Conservation (phyloP, 371 early-diverging fungal species). For the Mucor circinelloides region DNA sequence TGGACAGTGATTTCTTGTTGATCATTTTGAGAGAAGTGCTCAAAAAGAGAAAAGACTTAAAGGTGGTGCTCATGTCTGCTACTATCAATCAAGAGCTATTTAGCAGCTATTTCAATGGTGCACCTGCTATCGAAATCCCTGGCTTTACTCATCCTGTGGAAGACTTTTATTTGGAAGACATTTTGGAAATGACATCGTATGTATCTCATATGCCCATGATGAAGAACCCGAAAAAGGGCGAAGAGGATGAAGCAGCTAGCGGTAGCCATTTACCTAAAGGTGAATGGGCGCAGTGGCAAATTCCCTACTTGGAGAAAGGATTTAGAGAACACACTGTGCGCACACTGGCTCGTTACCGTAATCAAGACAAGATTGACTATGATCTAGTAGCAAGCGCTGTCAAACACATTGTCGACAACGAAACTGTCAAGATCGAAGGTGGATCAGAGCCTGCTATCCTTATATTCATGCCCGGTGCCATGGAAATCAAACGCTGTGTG, state of each 20-base stretch:
- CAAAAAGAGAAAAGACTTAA: slow-evolving; percentile 50
- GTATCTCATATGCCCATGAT: slow-evolving; percentile 41
- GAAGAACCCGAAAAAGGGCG: slow-evolving; percentile 31
- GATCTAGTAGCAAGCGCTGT: slow-evolving; percentile 65
- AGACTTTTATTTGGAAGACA: slow-evolving; percentile 67
- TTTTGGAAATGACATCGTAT: slow-evolving; percentile 51
- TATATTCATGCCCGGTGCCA: slow-evolving; percentile 78
- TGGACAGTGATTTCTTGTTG: slow-evolving; percentile 66
- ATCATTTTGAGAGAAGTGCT: slow-evolving; percentile 61
- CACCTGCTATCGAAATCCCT: slow-evolving; percentile 75
- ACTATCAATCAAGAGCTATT: slow-evolving; percentile 71
- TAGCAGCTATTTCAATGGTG: slow-evolving; percentile 60
- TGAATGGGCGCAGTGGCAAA: slow-evolving; percentile 49
- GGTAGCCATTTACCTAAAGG: slow-evolving; percentile 1
- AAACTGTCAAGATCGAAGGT: slow-evolving; percentile 35
- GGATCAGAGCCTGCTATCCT: slow-evolving; percentile 59
- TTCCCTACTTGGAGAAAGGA: slow-evolving; percentile 47
- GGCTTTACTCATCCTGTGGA: slow-evolving; percentile 83
- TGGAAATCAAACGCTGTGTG: slow-evolving; percentile 75
- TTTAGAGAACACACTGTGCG: slow-evolving; percentile 51
- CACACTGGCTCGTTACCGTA: slow-evolving; percentile 43
- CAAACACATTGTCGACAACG: slow-evolving; percentile 58
- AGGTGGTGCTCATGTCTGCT: slow-evolving; percentile 82
- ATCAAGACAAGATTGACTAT: slow-evolving; percentile 68
- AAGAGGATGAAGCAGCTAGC: slow-evolving; percentile 35